Evolutionary conservation across 169 alveolate genomes (phyloP).

Genomic region (Cryptosporidium canis): DNA sequence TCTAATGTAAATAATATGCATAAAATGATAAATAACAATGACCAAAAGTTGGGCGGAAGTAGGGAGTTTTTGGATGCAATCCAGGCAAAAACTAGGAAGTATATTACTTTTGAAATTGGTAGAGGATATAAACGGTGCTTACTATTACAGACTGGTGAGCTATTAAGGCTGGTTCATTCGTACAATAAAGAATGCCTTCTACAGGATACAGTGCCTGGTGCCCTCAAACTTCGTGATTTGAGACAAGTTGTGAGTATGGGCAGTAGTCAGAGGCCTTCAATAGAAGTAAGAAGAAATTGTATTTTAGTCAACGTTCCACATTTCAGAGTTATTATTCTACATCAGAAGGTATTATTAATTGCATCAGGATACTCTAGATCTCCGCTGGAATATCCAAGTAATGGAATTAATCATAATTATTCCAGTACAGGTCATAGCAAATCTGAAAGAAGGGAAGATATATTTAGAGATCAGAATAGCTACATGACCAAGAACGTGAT

Average conservation of each 20-base stretch:
- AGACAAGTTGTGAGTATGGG: slow-evolving; percentile 74
- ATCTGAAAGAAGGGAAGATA: slow-evolving; percentile 5
- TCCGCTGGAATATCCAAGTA: slow-evolving; percentile 66
- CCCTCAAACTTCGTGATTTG: slow-evolving; percentile 71
- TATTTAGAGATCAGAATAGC: background rate
- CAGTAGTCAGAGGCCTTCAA: slow-evolving; percentile 75
- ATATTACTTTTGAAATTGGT: slow-evolving; percentile 65
- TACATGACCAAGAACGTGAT: background rate
- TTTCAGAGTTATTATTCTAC: slow-evolving; percentile 48
- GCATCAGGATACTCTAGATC: slow-evolving; percentile 71
- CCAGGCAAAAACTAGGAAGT: slow-evolving; percentile 66
- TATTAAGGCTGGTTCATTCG: slow-evolving; percentile 56
- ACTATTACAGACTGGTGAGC: slow-evolving; percentile 59
- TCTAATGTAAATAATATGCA: slow-evolving; percentile 19
- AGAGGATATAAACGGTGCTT: slow-evolving; percentile 66
- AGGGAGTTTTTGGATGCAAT: slow-evolving; percentile 60
- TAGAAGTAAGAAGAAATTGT: slow-evolving; percentile 76
- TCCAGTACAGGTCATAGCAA: background rate
- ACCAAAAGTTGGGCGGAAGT: slow-evolving; percentile 53
- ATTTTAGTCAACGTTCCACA: slow-evolving; percentile 75
- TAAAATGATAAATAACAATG: background rate
- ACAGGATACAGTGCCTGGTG: slow-evolving; percentile 73
- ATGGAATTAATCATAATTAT: background rate
- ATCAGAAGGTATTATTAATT: slow-evolving; percentile 59
- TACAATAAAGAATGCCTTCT: slow-evolving; percentile 60